Evolutionary conservation across 129 eudicot genomes (phyloP).

Genomic region (Glebionis coronaria): DNA sequence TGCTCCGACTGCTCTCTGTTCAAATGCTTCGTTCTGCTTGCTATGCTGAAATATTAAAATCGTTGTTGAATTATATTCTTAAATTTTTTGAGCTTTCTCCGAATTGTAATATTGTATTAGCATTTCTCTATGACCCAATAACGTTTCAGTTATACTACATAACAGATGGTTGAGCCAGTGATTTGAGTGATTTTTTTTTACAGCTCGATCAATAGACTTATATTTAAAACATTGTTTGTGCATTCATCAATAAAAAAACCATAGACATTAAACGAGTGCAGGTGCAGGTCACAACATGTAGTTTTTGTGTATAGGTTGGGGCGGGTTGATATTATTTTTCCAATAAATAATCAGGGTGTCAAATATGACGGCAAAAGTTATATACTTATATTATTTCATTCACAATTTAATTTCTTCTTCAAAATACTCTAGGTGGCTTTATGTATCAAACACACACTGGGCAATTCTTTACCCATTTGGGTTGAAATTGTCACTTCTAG

Average conservation of each 20-base stretch:
- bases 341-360: too few species aligned
- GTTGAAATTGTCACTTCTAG: constrained; percentile 1
- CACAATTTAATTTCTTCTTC: too few species aligned
- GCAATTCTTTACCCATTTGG: not conserved
- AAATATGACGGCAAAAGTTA: too few species aligned
- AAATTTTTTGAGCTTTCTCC: not conserved
- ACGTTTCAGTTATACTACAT: not conserved
- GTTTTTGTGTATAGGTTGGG: too few species aligned
- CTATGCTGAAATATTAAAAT: not conserved
- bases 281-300: too few species aligned
- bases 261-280: not conserved
- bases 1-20: not conserved
- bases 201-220: not conserved
- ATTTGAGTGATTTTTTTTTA: not conserved
- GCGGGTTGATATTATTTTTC: too few species aligned
- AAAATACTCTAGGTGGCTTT: not conserved
- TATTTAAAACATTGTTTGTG: not conserved
- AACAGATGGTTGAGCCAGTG: not conserved
- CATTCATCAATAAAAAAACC: not conserved
- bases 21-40: not conserved
- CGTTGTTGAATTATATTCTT: not conserved
- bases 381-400: too few species aligned
- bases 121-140: constrained; percentile 5
- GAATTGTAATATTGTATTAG: not conserved
- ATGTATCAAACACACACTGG: not conserved